Percentiles rank a stretch among this genome's conserved stretches.
Evolutionary conservation across 306 rosid species (phyloP).

Genomic region (Leucaena leucocephala): DNA sequence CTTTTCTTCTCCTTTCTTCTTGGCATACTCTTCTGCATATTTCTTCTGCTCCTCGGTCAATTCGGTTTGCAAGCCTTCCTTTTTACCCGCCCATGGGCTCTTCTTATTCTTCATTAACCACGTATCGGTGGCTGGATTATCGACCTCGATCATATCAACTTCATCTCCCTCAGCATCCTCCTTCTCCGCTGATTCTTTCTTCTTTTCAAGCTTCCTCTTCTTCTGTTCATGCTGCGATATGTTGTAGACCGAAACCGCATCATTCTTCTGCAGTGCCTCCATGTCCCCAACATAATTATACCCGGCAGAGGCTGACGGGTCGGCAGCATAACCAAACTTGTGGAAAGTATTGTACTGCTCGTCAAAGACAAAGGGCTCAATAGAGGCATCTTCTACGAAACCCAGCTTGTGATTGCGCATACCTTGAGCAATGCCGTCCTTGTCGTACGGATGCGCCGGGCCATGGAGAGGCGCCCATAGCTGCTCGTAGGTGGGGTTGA

Average conservation of each 20-base stretch:
- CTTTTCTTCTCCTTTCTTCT: slow-evolving; percentile 95
- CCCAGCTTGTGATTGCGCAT: slow-evolving; percentile 99
- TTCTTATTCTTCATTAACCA: slow-evolving; percentile 88
- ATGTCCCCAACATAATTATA: slow-evolving; percentile 74
- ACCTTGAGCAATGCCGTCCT: slow-evolving; percentile 92
- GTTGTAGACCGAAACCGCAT: slow-evolving; percentile 76
- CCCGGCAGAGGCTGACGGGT: slow-evolving; percentile 83
- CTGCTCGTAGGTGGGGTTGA: slow-evolving; percentile 92
- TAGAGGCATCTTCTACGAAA: slow-evolving; percentile 85
- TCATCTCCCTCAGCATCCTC: slow-evolving; percentile 24
- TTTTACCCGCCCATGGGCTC: slow-evolving; percentile 97
- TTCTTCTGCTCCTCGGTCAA: slow-evolving; percentile 90
- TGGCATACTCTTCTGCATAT: slow-evolving; percentile 87
- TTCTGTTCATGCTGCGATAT: slow-evolving; percentile 83
- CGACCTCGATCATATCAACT: slow-evolving; percentile 47
- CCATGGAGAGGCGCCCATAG: slow-evolving; percentile 92
- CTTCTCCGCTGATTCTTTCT: slow-evolving; percentile 38
- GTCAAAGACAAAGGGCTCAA: slow-evolving; percentile 85
- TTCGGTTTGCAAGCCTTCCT: slow-evolving; percentile 76
- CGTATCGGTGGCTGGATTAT: slow-evolving; percentile 72
- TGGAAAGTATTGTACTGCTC: slow-evolving; percentile 96
- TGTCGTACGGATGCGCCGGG: slow-evolving; percentile 92
- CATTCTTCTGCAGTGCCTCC: slow-evolving; percentile 61
- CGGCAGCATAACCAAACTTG: slow-evolving; percentile 90
- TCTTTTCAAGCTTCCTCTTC: slow-evolving; percentile 64